Evolutionary conservation across 768 basidiomycete genomes (phyloP).

Genomic region (Boletales sp.): DNA sequence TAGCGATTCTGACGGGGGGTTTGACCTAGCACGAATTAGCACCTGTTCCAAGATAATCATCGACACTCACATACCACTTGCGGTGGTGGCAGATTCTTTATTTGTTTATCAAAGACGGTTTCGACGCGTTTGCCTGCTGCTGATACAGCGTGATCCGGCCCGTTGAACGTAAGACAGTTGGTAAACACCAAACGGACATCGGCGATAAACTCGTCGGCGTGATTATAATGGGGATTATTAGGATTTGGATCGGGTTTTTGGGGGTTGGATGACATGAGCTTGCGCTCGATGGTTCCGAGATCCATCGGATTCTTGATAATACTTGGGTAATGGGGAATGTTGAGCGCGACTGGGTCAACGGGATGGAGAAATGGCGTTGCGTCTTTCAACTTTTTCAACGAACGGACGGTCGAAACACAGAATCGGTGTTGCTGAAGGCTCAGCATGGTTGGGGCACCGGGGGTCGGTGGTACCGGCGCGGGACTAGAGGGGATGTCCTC

Average conservation of each 20-base stretch:
- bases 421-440: conserved; percentile 75
- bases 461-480: conserved; percentile 1
- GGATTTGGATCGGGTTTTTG: conserved; percentile 68
- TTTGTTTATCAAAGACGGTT: conserved; percentile 82
- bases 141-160: conserved; percentile 78
- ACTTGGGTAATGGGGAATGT: conserved; percentile 82
- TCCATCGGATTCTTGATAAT: conserved; percentile 95
- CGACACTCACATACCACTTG: conserved; percentile 59
- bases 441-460: conserved; percentile 38
- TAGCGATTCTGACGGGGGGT: conserved; percentile 40
- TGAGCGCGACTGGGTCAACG: conserved; percentile 82
- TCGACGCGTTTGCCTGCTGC: conserved; percentile 80
- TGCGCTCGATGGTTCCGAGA: conserved; percentile 86
- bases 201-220: conserved; percentile 72
- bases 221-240: conserved; percentile 71
- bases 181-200: conserved; percentile 88
- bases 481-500: conserved; percentile 23
- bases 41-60: conserved; percentile 11
- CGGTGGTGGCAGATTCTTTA: conserved; percentile 76
- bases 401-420: conserved; percentile 70
- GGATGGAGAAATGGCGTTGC: conserved; percentile 78
- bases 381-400: conserved; percentile 84
- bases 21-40: conserved; percentile 33
- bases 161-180: conserved; percentile 91
- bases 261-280: conserved; percentile 77